Conservation (phyloP, 2,329 filamentous ascomycete species). For the Fusarium lateritium region DNA sequence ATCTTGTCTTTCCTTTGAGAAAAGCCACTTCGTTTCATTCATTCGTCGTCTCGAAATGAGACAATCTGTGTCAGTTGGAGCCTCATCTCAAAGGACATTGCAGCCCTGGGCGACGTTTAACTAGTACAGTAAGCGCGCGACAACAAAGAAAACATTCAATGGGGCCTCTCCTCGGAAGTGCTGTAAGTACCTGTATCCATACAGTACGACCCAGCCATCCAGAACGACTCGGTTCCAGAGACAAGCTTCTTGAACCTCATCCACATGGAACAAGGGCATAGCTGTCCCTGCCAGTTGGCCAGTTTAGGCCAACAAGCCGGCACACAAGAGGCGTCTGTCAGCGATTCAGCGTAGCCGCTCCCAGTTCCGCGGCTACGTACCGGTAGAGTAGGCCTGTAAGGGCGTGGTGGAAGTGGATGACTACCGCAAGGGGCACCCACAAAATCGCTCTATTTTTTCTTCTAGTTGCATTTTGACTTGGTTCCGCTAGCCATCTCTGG, state of each 20-base stretch:
- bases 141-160: conserved; percentile 15
- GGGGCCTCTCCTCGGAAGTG: background rate
- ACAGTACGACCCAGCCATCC: conserved; percentile 35
- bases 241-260: conserved; percentile 8
- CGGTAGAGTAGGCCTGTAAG: conserved; percentile 20
- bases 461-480: conserved; percentile 44
- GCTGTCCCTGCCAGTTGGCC: conserved; percentile 21
- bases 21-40: conserved; percentile 7
- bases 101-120: background rate
- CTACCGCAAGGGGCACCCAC: conserved; percentile 34
- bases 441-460: conserved; percentile 47
- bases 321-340: conserved; percentile 40
- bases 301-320: conserved; percentile 28
- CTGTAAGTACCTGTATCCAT: background rate
- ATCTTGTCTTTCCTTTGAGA: conserved; percentile 18
- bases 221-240: conserved; percentile 13
- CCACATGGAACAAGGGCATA: conserved; percentile 8
- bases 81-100: conserved; percentile 14
- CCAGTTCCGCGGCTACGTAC: conserved; percentile 34
- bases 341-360: conserved; percentile 33
- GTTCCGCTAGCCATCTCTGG: conserved; percentile 12
- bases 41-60: conserved; percentile 33
- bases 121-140: conserved; percentile 26
- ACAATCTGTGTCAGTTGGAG: conserved; percentile 19
- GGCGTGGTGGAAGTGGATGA: conserved; percentile 29